Percentiles rank a stretch among this genome's conserved stretches.
Conservation (phyloP, 2,329 filamentous ascomycete species). For the Fusarium goolgardi region DNA sequence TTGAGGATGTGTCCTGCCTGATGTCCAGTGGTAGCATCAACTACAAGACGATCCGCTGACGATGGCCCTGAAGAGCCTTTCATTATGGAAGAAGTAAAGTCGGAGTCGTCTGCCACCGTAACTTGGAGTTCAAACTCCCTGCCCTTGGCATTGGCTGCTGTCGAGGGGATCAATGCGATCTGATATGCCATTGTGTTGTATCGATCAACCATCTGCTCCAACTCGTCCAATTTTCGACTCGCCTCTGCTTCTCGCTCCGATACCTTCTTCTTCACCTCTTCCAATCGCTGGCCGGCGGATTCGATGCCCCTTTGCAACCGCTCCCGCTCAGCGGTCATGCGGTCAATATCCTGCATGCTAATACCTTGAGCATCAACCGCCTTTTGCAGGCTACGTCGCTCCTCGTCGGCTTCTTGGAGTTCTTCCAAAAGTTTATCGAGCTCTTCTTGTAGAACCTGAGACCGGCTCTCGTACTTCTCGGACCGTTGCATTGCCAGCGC, state of each 20-base stretch:
- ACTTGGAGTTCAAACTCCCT: conserved; percentile 86
- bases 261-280: conserved; percentile 86
- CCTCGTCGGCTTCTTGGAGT: conserved; percentile 82
- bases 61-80: conserved; percentile 56
- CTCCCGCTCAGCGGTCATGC: conserved; percentile 96
- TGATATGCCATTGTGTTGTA: conserved; percentile 97
- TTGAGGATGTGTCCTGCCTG: conserved; percentile 90
- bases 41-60: conserved; percentile 79
- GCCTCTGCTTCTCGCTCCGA: conserved; percentile 91
- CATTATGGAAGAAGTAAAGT: conserved; percentile 76
- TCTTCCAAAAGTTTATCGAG: conserved; percentile 82
- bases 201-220: conserved; percentile 88
- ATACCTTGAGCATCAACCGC: conserved; percentile 93
- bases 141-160: conserved; percentile 86
- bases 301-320: conserved; percentile 91
- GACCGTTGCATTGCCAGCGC: conserved; percentile 83
- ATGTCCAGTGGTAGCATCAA: conserved; percentile 86
- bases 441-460: conserved; percentile 85
- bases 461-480: conserved; percentile 86
- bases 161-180: conserved; percentile 86
- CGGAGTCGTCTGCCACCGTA: conserved; percentile 80
- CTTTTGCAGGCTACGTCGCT: conserved; percentile 81
- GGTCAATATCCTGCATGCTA: conserved; percentile 97
- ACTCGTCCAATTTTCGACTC: conserved; percentile 84
- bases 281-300: conserved; percentile 77